These are phyloP conservation scores for Clonostachys solani DNA, from an alignment of 2,329 filamentous ascomycete species.

Conservation along the genomic window DNA sequence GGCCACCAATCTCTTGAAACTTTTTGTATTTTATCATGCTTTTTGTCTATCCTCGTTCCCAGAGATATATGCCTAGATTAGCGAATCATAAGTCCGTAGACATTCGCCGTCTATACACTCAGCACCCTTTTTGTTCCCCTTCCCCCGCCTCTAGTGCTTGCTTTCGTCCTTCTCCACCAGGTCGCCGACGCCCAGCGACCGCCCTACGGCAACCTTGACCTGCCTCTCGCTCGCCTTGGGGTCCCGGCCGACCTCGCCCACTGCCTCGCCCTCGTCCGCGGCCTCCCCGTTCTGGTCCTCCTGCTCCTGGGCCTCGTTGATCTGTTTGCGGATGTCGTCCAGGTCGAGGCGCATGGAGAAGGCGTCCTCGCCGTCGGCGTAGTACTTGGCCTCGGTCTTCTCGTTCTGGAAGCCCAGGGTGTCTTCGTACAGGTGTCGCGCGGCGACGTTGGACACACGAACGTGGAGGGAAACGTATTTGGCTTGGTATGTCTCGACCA, in stretches of 20 bases:
- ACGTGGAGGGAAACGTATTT: constrained; percentile 96
- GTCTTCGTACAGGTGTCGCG: constrained; percentile 86
- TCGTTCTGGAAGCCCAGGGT: constrained; percentile 87
- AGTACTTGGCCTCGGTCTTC: constrained; percentile 85
- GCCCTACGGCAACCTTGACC: constrained; percentile 82
- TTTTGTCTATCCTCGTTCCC: too few relatives aligned
- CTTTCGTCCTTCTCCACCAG: constrained; percentile 68
- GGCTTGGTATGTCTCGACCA: constrained; percentile 91
- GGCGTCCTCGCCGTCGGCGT: constrained; percentile 96
- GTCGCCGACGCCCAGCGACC: constrained; percentile 73
- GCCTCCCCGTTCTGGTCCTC: constrained; percentile 23
- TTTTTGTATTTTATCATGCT: too few relatives aligned
- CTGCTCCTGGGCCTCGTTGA: constrained; percentile 28
- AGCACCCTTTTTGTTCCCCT: constrained; percentile 1
- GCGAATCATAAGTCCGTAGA: too few relatives aligned
- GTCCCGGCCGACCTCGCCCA: constrained; percentile 59
- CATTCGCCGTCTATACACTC: not conserved
- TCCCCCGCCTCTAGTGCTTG: constrained; percentile 12
- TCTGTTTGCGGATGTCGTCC: constrained; percentile 47
- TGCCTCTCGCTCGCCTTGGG: constrained; percentile 50
- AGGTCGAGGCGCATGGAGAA: constrained; percentile 92
- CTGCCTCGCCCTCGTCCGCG: constrained; percentile 64
- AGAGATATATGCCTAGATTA: too few relatives aligned
- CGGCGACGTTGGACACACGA: constrained; percentile 87
- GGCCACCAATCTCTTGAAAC: too few relatives aligned